These are phyloP conservation scores for Prosopis cineraria DNA, from an alignment of 306 rosid genomes.

Conservation along the genomic window DNA sequence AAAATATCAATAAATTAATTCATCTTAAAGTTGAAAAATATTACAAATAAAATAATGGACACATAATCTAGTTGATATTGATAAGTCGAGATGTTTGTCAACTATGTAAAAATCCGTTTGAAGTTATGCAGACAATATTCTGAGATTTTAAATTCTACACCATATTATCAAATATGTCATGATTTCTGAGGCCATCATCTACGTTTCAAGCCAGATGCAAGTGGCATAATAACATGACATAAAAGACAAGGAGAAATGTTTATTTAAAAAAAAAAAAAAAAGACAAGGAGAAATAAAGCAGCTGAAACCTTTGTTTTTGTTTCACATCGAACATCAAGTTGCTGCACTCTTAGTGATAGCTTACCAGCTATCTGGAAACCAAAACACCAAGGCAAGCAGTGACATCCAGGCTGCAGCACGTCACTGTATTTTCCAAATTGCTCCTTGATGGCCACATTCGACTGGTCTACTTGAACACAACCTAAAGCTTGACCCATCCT, in stretches of 20 bases:
- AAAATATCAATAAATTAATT: background rate
- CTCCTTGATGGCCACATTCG: constrained; percentile 68
- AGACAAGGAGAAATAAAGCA: constrained; percentile 11
- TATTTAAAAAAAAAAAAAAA: no score
- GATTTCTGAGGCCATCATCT: background rate
- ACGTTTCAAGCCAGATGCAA: constrained; percentile 24
- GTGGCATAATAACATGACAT: background rate
- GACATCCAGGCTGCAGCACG: constrained; percentile 72
- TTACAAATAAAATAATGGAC: background rate
- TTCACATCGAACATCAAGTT: constrained; percentile 67
- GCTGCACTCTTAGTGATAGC: constrained; percentile 66
- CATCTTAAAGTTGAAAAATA: background rate
- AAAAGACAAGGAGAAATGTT: constrained; percentile 16
- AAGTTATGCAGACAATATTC: background rate
- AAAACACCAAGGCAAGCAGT: constrained; percentile 72
- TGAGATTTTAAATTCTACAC: background rate
- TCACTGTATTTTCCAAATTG: constrained; percentile 56
- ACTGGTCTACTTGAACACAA: constrained; percentile 65
- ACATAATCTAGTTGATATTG: background rate
- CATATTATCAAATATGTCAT: constrained; percentile 15
- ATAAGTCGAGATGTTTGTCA: background rate
- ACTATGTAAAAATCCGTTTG: background rate
- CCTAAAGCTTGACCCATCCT: constrained; percentile 68
- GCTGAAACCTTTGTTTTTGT: constrained; percentile 66
- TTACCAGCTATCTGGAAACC: constrained; percentile 61